Conservation (phyloP, 495 filamentous ascomycete species). For the Hypoxylon perforatum region DNA sequence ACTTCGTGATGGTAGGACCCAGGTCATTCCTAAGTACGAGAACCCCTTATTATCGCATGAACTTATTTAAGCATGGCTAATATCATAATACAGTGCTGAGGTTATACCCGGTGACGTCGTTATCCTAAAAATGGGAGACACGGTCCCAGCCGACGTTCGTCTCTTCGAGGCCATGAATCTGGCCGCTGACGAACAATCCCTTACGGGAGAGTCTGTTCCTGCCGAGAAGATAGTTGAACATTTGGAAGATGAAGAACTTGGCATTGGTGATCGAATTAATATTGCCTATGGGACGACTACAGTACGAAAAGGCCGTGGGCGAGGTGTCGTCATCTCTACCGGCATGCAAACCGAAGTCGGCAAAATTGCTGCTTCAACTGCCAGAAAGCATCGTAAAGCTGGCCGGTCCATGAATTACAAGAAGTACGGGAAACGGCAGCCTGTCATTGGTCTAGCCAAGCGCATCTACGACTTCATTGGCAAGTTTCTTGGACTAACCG, state of each 20-base stretch:
- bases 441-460: conserved; percentile 65
- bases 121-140: conserved; percentile 84
- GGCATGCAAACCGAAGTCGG: conserved; percentile 88
- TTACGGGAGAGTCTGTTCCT: conserved; percentile 76
- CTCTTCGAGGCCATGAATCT: conserved; percentile 85
- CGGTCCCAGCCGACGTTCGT: conserved; percentile 79
- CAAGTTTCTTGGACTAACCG: conserved; percentile 78
- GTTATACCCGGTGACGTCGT: conserved; percentile 87
- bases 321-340: conserved; percentile 73
- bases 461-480: conserved; percentile 73
- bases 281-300: conserved; percentile 76
- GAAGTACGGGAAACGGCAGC: conserved; percentile 68
- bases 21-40: conserved; percentile 69
- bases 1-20: conserved; percentile 74
- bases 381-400: conserved; percentile 68
- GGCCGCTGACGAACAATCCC: conserved; percentile 73
- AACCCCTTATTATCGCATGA: background rate
- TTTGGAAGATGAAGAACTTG: conserved; percentile 60
- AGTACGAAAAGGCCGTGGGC: conserved; percentile 74
- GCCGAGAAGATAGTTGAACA: conserved; percentile 62
- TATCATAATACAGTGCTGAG: conserved; percentile 64
- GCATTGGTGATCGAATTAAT: conserved; percentile 73
- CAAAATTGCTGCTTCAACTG: conserved; percentile 77
- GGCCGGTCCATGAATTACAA: conserved; percentile 71
- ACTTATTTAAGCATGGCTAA: conserved; percentile 14